phyloP scores from a whole-genome alignment of 805 yeast genomes.

The Wilhelminamyces savonicus region DNA sequence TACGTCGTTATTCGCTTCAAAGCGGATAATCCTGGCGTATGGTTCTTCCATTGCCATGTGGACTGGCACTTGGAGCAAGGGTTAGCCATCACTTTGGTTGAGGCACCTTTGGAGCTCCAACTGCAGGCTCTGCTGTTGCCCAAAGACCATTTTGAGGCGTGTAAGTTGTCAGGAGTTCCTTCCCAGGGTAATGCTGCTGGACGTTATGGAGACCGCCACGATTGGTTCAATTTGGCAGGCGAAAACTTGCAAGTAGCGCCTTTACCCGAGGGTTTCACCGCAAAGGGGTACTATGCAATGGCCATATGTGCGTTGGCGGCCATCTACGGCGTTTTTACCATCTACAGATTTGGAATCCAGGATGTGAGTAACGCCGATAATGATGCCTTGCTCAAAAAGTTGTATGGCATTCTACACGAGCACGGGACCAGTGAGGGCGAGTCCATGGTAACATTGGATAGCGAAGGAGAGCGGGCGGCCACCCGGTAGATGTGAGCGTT shows the following conservation, averaged over 20 bases:
- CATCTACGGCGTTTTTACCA: slow-evolving; percentile 52
- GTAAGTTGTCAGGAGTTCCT: slow-evolving; percentile 42
- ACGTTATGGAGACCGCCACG: slow-evolving; percentile 37
- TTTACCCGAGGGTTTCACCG: slow-evolving; percentile 66
- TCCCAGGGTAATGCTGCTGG: slow-evolving; percentile 68
- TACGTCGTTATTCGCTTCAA: slow-evolving; percentile 63
- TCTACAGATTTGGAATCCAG: slow-evolving; percentile 59
- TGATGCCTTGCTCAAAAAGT: slow-evolving; percentile 31
- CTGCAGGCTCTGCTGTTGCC: slow-evolving; percentile 32
- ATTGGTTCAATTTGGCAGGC: slow-evolving; percentile 54
- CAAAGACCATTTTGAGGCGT: slow-evolving; percentile 42
- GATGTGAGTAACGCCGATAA: slow-evolving; percentile 50
- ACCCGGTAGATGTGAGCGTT: background rate
- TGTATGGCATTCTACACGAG: slow-evolving; percentile 24
- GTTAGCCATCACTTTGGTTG: slow-evolving; percentile 63
- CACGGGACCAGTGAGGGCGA: slow-evolving; percentile 13
- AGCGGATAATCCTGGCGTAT: slow-evolving; percentile 87
- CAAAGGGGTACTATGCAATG: slow-evolving; percentile 64
- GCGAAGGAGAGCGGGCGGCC: background rate
- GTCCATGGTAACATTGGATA: slow-evolving; percentile 5
- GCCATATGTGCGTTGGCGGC: slow-evolving; percentile 49
- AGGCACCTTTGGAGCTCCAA: slow-evolving; percentile 56
- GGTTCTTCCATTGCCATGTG: slow-evolving; percentile 92
- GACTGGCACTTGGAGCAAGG: slow-evolving; percentile 87
- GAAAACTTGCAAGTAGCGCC: slow-evolving; percentile 56